Conservation (phyloP, 495 filamentous ascomycete species). For the Staphylotrichum longicolle region DNA sequence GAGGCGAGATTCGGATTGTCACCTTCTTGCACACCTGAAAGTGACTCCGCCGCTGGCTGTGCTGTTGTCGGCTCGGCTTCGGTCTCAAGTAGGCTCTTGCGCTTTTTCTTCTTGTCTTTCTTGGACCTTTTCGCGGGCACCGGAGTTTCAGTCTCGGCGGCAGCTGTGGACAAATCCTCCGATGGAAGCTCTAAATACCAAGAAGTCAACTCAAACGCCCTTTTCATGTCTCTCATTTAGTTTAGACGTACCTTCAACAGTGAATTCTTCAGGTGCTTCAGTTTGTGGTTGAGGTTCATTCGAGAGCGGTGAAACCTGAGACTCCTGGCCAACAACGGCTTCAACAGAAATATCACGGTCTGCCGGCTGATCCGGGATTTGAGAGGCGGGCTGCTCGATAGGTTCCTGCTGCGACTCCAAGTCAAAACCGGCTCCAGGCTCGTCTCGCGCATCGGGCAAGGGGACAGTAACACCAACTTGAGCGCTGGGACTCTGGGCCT, state of each 20-base stretch:
- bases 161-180: constrained; percentile 5
- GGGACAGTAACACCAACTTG: constrained; percentile 23
- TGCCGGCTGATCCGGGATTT: constrained; percentile 3
- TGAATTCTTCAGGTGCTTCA: neutral
- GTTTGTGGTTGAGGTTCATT: neutral
- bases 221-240: neutral
- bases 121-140: constrained; percentile 32
- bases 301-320: neutral
- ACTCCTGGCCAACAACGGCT: neutral
- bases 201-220: constrained; percentile 9
- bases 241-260: constrained; percentile 9
- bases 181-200: constrained; percentile 3
- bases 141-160: constrained; percentile 4
- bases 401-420: constrained; percentile 20
- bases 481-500: constrained; percentile 15
- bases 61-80: constrained; percentile 18
- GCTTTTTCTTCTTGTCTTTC: constrained; percentile 40
- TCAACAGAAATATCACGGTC: constrained; percentile 2
- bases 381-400: constrained; percentile 13
- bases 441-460: constrained; percentile 18
- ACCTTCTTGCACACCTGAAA: constrained; percentile 15
- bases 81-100: constrained; percentile 23
- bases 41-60: constrained; percentile 9
- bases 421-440: constrained; percentile 21
- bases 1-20: constrained; percentile 5